Evolutionary conservation across 192 early-diverging fungal species (phyloP), one percentile per base, ranked within the genome.

Genomic region (Coemansia sp.): DNA sequence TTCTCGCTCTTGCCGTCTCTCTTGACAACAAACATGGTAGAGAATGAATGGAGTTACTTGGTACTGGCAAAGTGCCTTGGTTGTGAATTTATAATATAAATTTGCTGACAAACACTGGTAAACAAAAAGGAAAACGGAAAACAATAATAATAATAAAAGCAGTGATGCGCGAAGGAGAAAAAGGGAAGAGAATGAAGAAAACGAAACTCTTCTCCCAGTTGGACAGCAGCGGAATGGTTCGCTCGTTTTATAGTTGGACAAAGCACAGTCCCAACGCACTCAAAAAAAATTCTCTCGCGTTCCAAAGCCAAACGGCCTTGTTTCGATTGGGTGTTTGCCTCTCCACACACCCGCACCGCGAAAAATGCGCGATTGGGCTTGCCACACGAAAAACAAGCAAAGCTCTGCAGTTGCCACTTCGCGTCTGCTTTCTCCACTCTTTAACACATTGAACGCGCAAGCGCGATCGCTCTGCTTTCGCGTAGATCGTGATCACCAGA

Each of bases 1-100:
- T 85, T 83, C 69, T 98, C 96, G 63, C 85, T 86, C 64, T 90
- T 82, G 48, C 94, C 93, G 77, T 91, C 90, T 51, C 73, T 57
- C 63, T 77, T 77, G 73, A 77, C 61, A 25, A 77, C 73, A 53
- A 69, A 77, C 73, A 77, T 77, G 44, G 24, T 37, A 21, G 10
- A 21, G 10, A 17, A 14, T 17, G 21, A 18, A 17, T 34, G 41
- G 11, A 30, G 27, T 30, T 30, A 30, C 27, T 30, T 5, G 27
- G 27, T 30, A 30, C 27, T 30, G 27, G 27, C 27, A 5, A 30
- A 7, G 27, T 30, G 27, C 27, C 7, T 30, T 2, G 27, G 27
- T 30, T 5, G 7, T 30, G 27, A 30, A 30, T 30, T 30, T 30
- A 30, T 30, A 30, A 7, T 30, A 43, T 18, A 9, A 18, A 43